Evolutionary conservation across 1,139 yeast species (phyloP).

Genomic region (Kluyveromyces sp.): DNA sequence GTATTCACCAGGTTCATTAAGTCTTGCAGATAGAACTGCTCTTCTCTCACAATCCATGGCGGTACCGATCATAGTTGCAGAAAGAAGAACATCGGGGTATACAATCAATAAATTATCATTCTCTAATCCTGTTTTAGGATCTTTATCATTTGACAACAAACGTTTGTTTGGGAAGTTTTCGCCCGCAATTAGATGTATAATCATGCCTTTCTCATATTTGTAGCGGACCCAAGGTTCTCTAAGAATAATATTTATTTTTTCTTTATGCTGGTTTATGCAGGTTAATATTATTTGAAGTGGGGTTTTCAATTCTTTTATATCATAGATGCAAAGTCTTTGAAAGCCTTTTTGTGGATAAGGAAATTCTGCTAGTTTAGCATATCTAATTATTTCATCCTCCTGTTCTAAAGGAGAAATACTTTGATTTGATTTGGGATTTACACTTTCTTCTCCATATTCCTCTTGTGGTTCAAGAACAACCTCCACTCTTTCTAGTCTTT

Average conservation of each 20-base stretch:
- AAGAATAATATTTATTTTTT: constrained; percentile 37
- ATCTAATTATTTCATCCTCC: constrained; percentile 7
- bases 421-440: constrained; percentile 28
- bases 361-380: constrained; percentile 32
- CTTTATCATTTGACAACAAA: constrained; percentile 25
- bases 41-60: constrained; percentile 67
- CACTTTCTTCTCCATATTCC: constrained; percentile 6
- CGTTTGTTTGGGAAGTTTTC: constrained; percentile 32
- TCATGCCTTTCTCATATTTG: constrained; percentile 40
- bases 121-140: constrained; percentile 44
- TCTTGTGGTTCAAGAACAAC: constrained; percentile 4
- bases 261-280: constrained; percentile 36
- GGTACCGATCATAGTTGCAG: constrained; percentile 78
- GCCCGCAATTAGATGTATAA: constrained; percentile 50
- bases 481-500: background rate
- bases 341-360: constrained; percentile 42
- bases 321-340: constrained; percentile 38
- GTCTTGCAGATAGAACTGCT: constrained; percentile 51
- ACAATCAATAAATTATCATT: constrained; percentile 57
- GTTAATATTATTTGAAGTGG: constrained; percentile 44
- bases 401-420: background rate
- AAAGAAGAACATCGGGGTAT: constrained; percentile 74
- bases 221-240: constrained; percentile 44
- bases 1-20: constrained; percentile 48
- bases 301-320: constrained; percentile 29